Conservation (phyloP, 257 asterid species). For the Solanum corneliomulleri region DNA sequence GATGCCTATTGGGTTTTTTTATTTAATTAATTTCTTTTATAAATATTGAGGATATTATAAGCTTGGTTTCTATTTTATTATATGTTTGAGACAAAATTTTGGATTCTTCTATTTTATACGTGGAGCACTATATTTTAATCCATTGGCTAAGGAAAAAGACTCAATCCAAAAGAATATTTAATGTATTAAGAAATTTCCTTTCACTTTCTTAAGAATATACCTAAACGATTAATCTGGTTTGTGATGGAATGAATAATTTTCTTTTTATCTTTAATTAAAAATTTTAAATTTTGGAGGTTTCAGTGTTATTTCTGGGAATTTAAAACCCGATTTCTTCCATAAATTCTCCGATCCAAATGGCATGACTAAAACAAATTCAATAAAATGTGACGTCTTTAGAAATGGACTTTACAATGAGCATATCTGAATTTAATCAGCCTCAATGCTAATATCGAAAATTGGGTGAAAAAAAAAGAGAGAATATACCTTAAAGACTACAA, state of each 20-base stretch:
- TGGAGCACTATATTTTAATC: background rate
- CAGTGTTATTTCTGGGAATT: no score
- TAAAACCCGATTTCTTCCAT: no score
- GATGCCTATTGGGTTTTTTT: background rate
- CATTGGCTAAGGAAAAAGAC: background rate
- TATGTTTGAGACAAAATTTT: background rate
- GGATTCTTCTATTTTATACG: background rate
- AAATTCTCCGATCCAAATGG: no score
- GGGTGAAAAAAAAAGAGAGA: background rate
- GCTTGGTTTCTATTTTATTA: background rate
- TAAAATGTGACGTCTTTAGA: background rate
- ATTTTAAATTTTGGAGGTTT: fast-evolving
- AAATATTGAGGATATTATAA: background rate
- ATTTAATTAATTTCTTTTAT: background rate
- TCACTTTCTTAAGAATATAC: constrained; percentile 52
- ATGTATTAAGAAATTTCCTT: constrained; percentile 18
- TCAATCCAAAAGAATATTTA: background rate
- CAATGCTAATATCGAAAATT: no score
- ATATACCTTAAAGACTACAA: constrained; percentile 53
- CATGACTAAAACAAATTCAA: fast-evolving
- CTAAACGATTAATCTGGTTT: background rate
- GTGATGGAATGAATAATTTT: no score
- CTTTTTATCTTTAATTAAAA: fast-evolving
- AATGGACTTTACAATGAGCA: fast-evolving
- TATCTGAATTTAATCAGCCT: background rate